A percentile compares a stretch with the other conserved stretches of the same genome.
phyloP scores from a whole-genome alignment of 495 filamentous ascomycete genomes.

The Neurospora intermedia region DNA sequence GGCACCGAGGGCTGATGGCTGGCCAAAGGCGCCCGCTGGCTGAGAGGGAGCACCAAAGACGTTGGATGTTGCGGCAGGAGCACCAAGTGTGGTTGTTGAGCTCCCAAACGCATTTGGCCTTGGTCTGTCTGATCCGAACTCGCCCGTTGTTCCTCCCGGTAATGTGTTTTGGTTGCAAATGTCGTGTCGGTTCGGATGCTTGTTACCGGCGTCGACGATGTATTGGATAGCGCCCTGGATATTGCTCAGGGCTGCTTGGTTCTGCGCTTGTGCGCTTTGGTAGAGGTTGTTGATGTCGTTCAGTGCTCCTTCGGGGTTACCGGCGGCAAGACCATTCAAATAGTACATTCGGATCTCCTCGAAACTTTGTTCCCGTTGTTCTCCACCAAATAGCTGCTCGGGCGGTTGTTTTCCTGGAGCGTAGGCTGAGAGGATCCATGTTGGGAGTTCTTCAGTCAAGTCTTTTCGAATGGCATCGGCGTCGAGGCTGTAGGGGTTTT shows the following conservation, averaged over 20 bases:
- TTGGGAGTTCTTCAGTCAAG: constrained; percentile 55
- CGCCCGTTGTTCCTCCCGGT: constrained; percentile 21
- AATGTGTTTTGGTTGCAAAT: constrained; percentile 40
- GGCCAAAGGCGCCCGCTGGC: constrained; percentile 27
- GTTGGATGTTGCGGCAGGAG: background rate
- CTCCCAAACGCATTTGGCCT: constrained; percentile 5
- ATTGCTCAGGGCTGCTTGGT: constrained; percentile 53
- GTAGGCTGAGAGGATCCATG: constrained; percentile 80
- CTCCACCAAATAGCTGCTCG: constrained; percentile 68
- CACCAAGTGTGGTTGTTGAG: constrained; percentile 6
- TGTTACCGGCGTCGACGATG: constrained; percentile 52
- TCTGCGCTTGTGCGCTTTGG: constrained; percentile 54
- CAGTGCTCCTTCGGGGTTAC: constrained; percentile 52
- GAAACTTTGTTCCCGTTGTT: constrained; percentile 66
- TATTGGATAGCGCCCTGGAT: constrained; percentile 63
- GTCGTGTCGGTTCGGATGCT: constrained; percentile 74
- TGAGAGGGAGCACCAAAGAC: background rate
- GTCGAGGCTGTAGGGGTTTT: constrained; percentile 30
- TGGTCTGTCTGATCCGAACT: constrained; percentile 11
- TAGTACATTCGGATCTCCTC: constrained; percentile 70
- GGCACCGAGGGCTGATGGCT: constrained; percentile 30
- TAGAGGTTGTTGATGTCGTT: constrained; percentile 52
- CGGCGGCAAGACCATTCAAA: constrained; percentile 45
- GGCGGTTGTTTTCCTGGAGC: constrained; percentile 62
- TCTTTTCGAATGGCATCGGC: constrained; percentile 49